Evolutionary conservation across 169 alveolate genomes (phyloP), one percentile per base, ranked within the genome.

Genomic region (Babesia microti): DNA sequence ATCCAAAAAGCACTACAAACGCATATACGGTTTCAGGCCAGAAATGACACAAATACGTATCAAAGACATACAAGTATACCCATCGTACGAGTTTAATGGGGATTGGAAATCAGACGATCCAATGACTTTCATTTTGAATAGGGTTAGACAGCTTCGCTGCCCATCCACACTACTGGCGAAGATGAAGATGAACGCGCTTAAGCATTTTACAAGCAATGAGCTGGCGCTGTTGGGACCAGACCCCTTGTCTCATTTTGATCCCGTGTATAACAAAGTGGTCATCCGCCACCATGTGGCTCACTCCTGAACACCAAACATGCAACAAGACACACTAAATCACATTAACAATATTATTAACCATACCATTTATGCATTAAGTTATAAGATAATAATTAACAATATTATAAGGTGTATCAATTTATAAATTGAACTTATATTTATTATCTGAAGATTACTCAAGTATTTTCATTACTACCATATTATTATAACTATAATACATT

Each of bases 1-100:
- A 51, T 72, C 87, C 7, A 81, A 81, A 58, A 81, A 76, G 56
- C 78, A 76, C 37, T 81, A 79, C 65, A 55, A 76, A 52, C 53
- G 84, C 30, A 60, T 59, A 30, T 46, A 59, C 35, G 87, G 87
- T 1, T 78, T 67, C 44, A 61, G 89, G 24, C 84, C 74, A 40
- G 85, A 72, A 37, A 57, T 72, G 68, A 76, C 82, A 2, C 65
- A 85, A 11, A 68, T 81, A 4, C 58, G 40, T 17, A 59, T 81
- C 34, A 68, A 76, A 36, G 68, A 30, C 33, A 48, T 76, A 41
- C 70, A 65, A 1, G 63, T 55, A 3, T 40, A 49, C 30, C 56
- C 55, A 17, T 33, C 3, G 9, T 43, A 45, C 21, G 45, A 45
- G 42, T 19, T 45, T 3, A 32, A 32, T 19, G 36, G 30, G 27